Conservation (phyloP, 2,329 filamentous ascomycete species). For the Aspergillus amoenus region DNA sequence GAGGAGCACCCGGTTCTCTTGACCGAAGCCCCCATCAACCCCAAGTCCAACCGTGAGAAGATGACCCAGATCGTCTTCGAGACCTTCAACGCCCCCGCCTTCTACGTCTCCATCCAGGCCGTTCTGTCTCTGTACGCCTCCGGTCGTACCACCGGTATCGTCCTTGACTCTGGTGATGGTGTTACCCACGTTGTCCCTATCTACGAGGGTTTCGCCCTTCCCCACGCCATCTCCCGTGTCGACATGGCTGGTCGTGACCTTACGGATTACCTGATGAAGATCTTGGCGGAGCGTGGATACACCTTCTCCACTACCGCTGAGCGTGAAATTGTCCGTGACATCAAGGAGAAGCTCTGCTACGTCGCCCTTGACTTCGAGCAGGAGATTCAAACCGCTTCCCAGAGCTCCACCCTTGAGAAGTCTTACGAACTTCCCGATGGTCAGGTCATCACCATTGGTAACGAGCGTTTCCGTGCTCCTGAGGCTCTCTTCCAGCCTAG, state of each 20-base stretch:
- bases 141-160: conserved; percentile 99
- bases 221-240: conserved; percentile 99
- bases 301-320: conserved; percentile 99
- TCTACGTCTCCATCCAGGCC: conserved; percentile 99
- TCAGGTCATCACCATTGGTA: conserved; percentile 99
- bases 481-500: conserved; percentile 99
- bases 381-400: conserved; percentile 99
- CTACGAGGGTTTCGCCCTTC: conserved; percentile 99
- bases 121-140: conserved; percentile 99
- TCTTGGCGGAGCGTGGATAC: conserved; percentile 98
- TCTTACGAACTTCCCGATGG: conserved; percentile 99
- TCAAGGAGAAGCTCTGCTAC: conserved; percentile 99
- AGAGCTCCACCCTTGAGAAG: conserved; percentile 99
- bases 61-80: conserved; percentile 99
- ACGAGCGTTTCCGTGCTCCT: conserved; percentile 99
- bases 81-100: conserved; percentile 99
- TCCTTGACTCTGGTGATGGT: conserved; percentile 99
- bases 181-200: conserved; percentile 99
- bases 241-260: conserved; percentile 99
- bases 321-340: conserved; percentile 99
- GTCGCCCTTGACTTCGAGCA: conserved; percentile 99
- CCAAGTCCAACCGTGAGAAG: conserved; percentile 99
- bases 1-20: conserved; percentile 99
- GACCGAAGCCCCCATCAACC: conserved; percentile 99
- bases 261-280: conserved; percentile 99